phyloP scores from a whole-genome alignment of 2,329 filamentous ascomycete species.

The Epichloe hybrida region DNA sequence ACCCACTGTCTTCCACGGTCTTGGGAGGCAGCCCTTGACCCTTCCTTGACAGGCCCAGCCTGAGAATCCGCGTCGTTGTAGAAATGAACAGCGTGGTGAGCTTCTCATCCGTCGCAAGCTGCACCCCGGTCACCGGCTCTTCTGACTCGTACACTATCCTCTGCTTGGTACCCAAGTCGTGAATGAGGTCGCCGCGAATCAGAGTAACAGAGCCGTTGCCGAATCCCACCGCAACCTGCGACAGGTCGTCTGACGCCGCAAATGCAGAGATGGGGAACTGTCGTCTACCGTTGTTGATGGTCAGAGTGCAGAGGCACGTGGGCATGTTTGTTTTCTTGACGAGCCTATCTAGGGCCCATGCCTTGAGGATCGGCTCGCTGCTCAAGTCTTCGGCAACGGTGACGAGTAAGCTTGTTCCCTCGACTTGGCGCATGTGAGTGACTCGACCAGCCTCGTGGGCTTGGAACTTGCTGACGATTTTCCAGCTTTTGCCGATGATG shows the following conservation, averaged over 20 bases:
- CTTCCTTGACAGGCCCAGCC: constrained; percentile 72
- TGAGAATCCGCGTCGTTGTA: constrained; percentile 78
- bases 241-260: constrained; percentile 72
- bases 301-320: constrained; percentile 73
- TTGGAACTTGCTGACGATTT: constrained; percentile 72
- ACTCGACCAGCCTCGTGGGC: constrained; percentile 71
- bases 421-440: constrained; percentile 84
- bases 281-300: constrained; percentile 78
- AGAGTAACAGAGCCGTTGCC: constrained; percentile 90
- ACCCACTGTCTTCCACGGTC: constrained; percentile 79
- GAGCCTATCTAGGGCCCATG: constrained; percentile 91
- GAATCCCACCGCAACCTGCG: constrained; percentile 89
- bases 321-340: constrained; percentile 90
- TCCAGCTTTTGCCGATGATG: constrained; percentile 79
- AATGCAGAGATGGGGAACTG: constrained; percentile 94
- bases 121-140: constrained; percentile 86
- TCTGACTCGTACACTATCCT: constrained; percentile 93
- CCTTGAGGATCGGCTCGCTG: constrained; percentile 78
- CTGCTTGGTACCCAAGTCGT: constrained; percentile 88
- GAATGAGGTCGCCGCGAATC: constrained; percentile 84
- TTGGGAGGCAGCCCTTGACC: constrained; percentile 83
- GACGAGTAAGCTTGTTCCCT: constrained; percentile 72
- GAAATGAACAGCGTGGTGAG: constrained; percentile 78
- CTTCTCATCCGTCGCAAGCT: constrained; percentile 49
- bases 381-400: constrained; percentile 81